Base-by-base conservation (phyloP, 202 grass and related monocot species). In the Panicum hallii region DNA sequence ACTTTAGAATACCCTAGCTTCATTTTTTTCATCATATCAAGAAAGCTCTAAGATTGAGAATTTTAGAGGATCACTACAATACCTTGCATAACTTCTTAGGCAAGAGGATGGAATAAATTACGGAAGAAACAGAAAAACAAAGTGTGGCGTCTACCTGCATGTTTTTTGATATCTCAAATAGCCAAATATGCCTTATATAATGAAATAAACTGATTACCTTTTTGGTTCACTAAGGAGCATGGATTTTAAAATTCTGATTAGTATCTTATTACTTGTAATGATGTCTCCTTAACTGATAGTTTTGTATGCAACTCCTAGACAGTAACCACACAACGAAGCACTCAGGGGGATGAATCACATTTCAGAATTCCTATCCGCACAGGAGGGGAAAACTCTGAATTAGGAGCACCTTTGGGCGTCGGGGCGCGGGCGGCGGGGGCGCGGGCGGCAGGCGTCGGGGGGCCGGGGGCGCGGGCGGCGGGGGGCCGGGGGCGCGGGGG, bases 221-320 rank as follows among this genome's bases (percentile, higher is more conserved):
- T 13, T 69, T 7, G n/a, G 50, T 60, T 69, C 34, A 43, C 42
- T 22, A 19, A 28, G 38, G n/a, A 56, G 14, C 20, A 45, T 23
- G 40, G 5, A 28, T 45, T 81, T 43, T 56, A 45, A 78, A 52
- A 67, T 79, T 5, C 49, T 80, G 34, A 69, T 80, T 70, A 47
- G 9, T 44, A 67, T 34, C 12, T 74, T 38, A 38, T 38, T 38
- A 38, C 36, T 4, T 67, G 61, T 75, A 70, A 69, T 75, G 1
- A 48, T 84, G 5, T 80, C 44, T 75, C 19, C 11, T 48, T 80
- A 40, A 54, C 80, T 84, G 69, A 87, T 84, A 69, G 22, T 38
- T 65, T 84, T 75, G 28, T 63, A 49, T 82, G 46, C 8, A 80
- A 64, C 26, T 87, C 74, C 20, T 87, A 87, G 89, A 75, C 57